Conservation (phyloP, 345 rosid genomes). For the Sisymbrium irio region DNA sequence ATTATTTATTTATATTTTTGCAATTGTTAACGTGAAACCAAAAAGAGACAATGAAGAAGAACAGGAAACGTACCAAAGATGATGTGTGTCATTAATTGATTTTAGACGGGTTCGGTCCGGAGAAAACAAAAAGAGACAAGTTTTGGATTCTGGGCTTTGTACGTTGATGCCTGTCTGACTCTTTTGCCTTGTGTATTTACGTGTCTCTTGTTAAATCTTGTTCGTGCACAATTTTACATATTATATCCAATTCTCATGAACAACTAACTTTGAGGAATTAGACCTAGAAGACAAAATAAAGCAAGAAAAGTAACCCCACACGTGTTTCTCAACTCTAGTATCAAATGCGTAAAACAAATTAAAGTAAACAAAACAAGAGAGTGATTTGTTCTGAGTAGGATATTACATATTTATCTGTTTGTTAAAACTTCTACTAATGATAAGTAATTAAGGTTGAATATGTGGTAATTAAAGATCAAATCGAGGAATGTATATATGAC, state of each 20-base stretch:
- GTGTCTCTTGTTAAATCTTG: conserved; percentile 20
- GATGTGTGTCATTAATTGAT: conserved; percentile 24
- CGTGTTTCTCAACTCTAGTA: background rate
- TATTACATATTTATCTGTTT: background rate
- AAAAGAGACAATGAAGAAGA: conserved; percentile 31
- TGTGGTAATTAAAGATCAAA: background rate
- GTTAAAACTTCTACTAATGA: background rate
- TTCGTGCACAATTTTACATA: conserved; percentile 5
- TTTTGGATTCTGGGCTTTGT: conserved; percentile 25
- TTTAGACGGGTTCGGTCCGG: conserved; percentile 22
- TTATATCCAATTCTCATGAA: conserved; percentile 8
- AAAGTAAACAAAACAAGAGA: too few species aligned
- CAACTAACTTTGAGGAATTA: conserved; percentile 4
- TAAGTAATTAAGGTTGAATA: background rate
- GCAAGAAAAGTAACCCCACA: background rate
- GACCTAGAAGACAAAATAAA: background rate
- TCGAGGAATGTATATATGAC: background rate
- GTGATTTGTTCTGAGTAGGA: background rate
- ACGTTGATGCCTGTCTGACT: conserved; percentile 33
- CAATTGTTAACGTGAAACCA: conserved; percentile 20
- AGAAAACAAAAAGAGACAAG: conserved; percentile 17
- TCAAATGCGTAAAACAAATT: background rate
- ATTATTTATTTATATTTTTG: background rate
- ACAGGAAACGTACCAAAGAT: conserved; percentile 31
- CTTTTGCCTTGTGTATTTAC: conserved; percentile 32